A percentile compares a stretch with the other conserved stretches of the same genome.
Conservation (phyloP, 345 rosid genomes). For the Capsella bursapastoris region DNA sequence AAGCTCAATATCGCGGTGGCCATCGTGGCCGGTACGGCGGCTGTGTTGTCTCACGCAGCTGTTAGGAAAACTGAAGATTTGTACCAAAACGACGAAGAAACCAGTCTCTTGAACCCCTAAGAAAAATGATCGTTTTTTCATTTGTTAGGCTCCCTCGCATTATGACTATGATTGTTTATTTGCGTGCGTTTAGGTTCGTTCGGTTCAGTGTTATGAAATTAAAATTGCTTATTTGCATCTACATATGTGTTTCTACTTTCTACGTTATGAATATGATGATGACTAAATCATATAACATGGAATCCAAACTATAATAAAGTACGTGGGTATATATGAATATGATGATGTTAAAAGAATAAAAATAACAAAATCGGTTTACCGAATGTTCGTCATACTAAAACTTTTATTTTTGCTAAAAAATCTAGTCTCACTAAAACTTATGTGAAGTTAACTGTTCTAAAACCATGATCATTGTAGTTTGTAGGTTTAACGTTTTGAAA, state of each 20-base stretch:
- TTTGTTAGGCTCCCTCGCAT: background rate
- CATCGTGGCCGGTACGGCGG: slow-evolving; percentile 53
- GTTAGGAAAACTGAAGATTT: slow-evolving; percentile 74
- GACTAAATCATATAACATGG: background rate
- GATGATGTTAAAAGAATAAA: no score
- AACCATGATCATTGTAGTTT: no score
- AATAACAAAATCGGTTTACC: no score
- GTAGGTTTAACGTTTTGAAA: no score
- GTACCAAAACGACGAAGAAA: slow-evolving; percentile 56
- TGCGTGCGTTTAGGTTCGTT: background rate
- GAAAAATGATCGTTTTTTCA: background rate
- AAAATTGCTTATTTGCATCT: background rate
- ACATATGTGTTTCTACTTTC: background rate
- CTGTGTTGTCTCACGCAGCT: slow-evolving; percentile 61
- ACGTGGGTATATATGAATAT: background rate
- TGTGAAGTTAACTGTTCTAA: background rate
- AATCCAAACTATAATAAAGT: background rate
- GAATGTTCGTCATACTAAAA: no score
- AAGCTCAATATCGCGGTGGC: slow-evolving; percentile 65
- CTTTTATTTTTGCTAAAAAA: no score
- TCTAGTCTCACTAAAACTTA: background rate
- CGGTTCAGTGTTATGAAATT: background rate
- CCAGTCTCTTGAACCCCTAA: slow-evolving; percentile 44
- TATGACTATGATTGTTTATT: slow-evolving; percentile 2
- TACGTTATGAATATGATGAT: background rate